Conservation (phyloP, 345 rosid genomes). For the Rhodomyrtus tomentosa region DNA sequence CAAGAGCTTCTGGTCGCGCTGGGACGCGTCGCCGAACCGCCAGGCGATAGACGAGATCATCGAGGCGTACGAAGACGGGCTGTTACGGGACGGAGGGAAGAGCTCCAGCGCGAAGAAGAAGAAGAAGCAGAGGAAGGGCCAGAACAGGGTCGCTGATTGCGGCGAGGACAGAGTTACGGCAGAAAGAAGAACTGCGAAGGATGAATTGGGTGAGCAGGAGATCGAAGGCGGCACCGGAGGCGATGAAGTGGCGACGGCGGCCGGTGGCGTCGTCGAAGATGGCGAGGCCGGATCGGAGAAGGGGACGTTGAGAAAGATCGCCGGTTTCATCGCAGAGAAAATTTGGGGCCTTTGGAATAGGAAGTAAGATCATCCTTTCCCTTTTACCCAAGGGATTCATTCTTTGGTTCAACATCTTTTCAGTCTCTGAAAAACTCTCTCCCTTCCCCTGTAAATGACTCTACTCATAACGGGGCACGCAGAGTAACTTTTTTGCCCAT, state of each 20-base stretch:
- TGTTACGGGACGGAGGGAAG: neutral
- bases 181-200: neutral
- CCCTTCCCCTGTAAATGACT: neutral
- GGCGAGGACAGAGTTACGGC: neutral
- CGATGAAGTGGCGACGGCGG: neutral
- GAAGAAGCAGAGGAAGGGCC: constrained; percentile 2
- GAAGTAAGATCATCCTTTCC: neutral
- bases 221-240: neutral
- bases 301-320: constrained; percentile 19
- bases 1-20: constrained; percentile 26
- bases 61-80: constrained; percentile 27
- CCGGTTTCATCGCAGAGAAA: constrained; percentile 18
- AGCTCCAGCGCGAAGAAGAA: neutral
- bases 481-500: neutral
- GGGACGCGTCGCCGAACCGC: constrained; percentile 32
- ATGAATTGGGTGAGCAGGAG: neutral
- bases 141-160: constrained; percentile 1
- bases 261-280: neutral
- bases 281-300: constrained; percentile 8
- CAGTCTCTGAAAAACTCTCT: neutral
- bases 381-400: neutral
- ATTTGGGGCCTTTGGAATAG: constrained; percentile 14
- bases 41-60: constrained; percentile 28
- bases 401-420: neutral
- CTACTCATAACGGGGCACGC: neutral